phyloP scores from a whole-genome alignment of 495 filamentous ascomycete genomes.

The Astrocystis sublimbata region DNA sequence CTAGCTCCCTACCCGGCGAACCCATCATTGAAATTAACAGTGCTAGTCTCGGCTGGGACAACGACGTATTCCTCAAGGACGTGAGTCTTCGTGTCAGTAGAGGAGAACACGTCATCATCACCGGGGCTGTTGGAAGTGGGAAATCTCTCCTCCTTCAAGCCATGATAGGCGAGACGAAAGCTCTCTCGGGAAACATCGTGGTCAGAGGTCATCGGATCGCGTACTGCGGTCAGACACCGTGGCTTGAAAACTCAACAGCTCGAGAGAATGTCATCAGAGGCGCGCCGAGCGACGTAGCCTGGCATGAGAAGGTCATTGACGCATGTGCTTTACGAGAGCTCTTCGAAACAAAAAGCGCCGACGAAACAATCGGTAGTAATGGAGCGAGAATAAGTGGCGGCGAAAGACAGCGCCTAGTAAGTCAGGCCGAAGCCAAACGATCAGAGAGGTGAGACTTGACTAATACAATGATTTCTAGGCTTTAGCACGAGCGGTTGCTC shows the following conservation, averaged over 20 bases:
- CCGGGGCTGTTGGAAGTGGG: conserved; percentile 31
- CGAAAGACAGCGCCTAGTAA: conserved; percentile 57
- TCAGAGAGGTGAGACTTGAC: not conserved
- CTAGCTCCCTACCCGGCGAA: not conserved
- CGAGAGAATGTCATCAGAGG: conserved; percentile 36
- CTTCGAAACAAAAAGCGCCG: conserved; percentile 46
- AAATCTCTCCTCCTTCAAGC: conserved; percentile 33
- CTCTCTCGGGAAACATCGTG: not conserved
- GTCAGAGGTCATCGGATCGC: conserved; percentile 11
- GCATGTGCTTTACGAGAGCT: conserved; percentile 36
- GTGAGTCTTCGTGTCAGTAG: conserved; percentile 5
- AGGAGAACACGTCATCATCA: conserved; percentile 16
- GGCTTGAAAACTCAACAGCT: conserved; percentile 41
- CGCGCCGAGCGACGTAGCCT: conserved; percentile 27
- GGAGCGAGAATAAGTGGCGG: conserved; percentile 60
- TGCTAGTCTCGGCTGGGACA: not conserved
- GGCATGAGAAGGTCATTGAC: conserved; percentile 36
- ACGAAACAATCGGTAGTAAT: conserved; percentile 56
- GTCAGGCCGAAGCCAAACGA: conserved; percentile 5
- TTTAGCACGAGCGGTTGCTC: conserved; percentile 9
- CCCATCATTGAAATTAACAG: not conserved
- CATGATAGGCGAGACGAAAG: conserved; percentile 27
- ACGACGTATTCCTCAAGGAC: conserved; percentile 8
- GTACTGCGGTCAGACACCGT: conserved; percentile 38
- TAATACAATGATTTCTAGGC: conserved; percentile 6